Percentiles rank a stretch among this genome's conserved stretches.
Evolutionary conservation across 2,329 filamentous ascomycete genomes (phyloP).

Genomic region (Aspergillus sp.): DNA sequence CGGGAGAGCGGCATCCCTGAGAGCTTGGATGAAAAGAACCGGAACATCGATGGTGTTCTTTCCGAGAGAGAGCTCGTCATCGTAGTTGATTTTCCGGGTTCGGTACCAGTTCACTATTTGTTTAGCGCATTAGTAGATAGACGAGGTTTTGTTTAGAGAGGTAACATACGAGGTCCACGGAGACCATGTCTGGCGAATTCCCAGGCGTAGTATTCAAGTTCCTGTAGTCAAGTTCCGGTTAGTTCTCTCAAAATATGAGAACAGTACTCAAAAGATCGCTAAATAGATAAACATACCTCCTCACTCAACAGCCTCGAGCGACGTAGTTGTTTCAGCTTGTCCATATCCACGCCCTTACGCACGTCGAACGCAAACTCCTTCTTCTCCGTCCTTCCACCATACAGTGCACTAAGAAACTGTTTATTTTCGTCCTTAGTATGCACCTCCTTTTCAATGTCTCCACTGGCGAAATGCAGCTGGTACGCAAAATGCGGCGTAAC

Average conservation of each 20-base stretch:
- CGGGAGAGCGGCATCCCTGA: constrained; percentile 69
- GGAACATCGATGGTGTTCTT: constrained; percentile 57
- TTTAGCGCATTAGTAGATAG: background rate
- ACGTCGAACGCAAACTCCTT: constrained; percentile 61
- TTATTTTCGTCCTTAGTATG: constrained; percentile 63
- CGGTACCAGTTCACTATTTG: constrained; percentile 78
- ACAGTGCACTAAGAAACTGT: constrained; percentile 70
- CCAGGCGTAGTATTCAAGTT: constrained; percentile 73
- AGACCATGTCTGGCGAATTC: constrained; percentile 73
- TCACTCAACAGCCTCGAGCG: constrained; percentile 61
- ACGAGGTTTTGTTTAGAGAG: background rate
- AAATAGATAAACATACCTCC: constrained; percentile 46
- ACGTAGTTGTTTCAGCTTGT: constrained; percentile 59
- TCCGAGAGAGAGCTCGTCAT: constrained; percentile 63
- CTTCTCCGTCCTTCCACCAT: constrained; percentile 62
- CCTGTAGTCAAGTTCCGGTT: constrained; percentile 34
- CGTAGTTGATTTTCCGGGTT: constrained; percentile 67
- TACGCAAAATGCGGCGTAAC: constrained; percentile 72
- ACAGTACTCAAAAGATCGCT: background rate
- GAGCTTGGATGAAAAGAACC: constrained; percentile 72
- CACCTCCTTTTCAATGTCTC: constrained; percentile 61
- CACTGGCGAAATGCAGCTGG: constrained; percentile 75
- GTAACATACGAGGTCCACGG: constrained; percentile 63
- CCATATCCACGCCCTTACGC: constrained; percentile 62
- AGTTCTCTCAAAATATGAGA: background rate